Evolutionary conservation across 495 filamentous ascomycete species (phyloP).

Genomic region (Penicillium silybi): DNA sequence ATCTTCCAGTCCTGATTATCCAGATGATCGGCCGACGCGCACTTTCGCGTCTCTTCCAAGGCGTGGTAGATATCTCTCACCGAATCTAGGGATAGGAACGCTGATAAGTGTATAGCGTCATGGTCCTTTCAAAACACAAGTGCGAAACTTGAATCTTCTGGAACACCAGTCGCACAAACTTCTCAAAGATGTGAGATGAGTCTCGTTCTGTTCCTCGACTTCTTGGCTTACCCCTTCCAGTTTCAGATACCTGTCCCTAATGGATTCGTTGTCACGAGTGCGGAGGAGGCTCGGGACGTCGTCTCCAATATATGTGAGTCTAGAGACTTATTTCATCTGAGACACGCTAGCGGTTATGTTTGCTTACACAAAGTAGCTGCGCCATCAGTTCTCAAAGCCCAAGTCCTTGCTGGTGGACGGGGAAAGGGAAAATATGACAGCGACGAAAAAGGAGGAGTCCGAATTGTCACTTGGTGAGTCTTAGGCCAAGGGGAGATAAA

Average conservation of each 20-base stretch:
- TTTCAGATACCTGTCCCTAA: slow-evolving; percentile 28
- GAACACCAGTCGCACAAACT: slow-evolving; percentile 29
- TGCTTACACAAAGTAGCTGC: slow-evolving; percentile 12
- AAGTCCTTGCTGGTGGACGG: slow-evolving; percentile 31
- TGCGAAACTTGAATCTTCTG: slow-evolving; percentile 20
- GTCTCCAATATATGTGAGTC: slow-evolving; percentile 23
- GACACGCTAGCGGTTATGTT: not conserved
- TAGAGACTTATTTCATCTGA: not conserved
- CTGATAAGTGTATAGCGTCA: slow-evolving; percentile 3
- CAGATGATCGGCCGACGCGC: slow-evolving; percentile 3
- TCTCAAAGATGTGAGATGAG: slow-evolving; percentile 21
- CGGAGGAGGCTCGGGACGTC: slow-evolving; percentile 22
- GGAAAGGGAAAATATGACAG: slow-evolving; percentile 29
- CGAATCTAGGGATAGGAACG: not conserved
- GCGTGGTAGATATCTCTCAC: not conserved
- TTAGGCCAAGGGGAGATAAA: not conserved
- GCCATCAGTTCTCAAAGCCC: slow-evolving; percentile 30
- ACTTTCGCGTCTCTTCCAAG: slow-evolving; percentile 2
- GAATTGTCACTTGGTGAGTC: slow-evolving; percentile 24
- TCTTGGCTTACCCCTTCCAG: slow-evolving; percentile 11
- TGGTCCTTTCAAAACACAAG: slow-evolving; percentile 10
- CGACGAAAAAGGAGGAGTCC: slow-evolving; percentile 30
- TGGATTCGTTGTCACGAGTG: slow-evolving; percentile 20
- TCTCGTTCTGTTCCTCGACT: not conserved
- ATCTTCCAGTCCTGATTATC: not conserved